Conservation (phyloP, 2,329 filamentous ascomycete genomes). For the Lasiodiplodia citricola region DNA sequence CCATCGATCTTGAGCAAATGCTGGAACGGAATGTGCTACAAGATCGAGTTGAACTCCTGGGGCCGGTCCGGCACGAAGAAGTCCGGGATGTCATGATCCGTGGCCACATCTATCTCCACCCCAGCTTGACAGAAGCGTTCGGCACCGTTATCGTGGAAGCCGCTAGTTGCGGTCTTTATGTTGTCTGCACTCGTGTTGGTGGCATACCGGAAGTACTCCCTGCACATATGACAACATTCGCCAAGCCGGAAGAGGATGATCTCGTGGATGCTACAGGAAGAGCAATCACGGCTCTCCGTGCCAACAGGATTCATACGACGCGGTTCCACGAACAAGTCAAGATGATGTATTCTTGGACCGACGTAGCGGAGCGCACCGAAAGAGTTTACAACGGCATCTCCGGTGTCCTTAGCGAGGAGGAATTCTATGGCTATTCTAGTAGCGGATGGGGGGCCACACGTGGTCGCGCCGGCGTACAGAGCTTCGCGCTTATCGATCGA, state of each 20-base stretch:
- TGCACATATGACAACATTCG: conserved; percentile 96
- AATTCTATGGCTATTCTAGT: conserved; percentile 84
- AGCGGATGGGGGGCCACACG: conserved; percentile 73
- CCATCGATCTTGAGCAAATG: conserved; percentile 98
- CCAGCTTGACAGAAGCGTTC: conserved; percentile 93
- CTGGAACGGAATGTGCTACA: conserved; percentile 93
- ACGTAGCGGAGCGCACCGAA: conserved; percentile 92
- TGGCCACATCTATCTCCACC: conserved; percentile 95
- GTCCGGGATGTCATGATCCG: conserved; percentile 97
- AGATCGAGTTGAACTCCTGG: conserved; percentile 90
- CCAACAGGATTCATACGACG: conserved; percentile 87
- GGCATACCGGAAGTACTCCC: conserved; percentile 97
- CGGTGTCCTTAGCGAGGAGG: conserved; percentile 80
- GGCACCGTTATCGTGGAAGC: conserved; percentile 98
- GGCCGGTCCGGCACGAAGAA: conserved; percentile 91
- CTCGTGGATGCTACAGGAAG: conserved; percentile 86
- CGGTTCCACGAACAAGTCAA: conserved; percentile 96
- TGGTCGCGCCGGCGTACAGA: conserved; percentile 72
- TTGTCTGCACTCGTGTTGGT: conserved; percentile 94
- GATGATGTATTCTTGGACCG: conserved; percentile 98
- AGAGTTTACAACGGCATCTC: conserved; percentile 93
- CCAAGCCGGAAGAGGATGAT: conserved; percentile 95
- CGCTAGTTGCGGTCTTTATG: conserved; percentile 91
- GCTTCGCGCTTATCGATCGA: conserved; percentile 91
- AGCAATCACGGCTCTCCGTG: conserved; percentile 84